Percentiles rank a stretch among this genome's conserved stretches.
These are phyloP conservation scores for Bretschneidera sinensis DNA, from an alignment of 345 rosid genomes.

Conservation along the genomic window DNA sequence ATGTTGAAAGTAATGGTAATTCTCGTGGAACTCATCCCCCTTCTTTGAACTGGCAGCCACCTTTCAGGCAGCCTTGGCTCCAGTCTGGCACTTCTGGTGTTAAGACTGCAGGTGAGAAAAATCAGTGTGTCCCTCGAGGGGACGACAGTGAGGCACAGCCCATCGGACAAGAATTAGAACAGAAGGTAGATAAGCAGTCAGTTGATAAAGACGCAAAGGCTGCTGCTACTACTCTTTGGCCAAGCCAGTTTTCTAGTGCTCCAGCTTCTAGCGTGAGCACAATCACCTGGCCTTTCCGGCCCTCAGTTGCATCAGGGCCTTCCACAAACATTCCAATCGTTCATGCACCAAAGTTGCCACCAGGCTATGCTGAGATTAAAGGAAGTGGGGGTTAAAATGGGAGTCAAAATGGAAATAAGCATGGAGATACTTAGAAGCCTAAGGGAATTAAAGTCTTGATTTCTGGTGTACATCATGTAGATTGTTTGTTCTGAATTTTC, in stretches of 20 bases:
- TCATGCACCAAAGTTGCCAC: conserved; percentile 55
- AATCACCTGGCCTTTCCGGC: conserved; percentile 56
- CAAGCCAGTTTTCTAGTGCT: conserved; percentile 39
- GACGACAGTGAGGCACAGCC: conserved; percentile 31
- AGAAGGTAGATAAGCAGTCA: conserved; percentile 38
- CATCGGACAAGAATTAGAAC: conserved; percentile 30
- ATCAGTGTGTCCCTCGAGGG: too few relatives aligned
- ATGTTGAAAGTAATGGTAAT: conserved; percentile 32
- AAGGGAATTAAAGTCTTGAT: neutral
- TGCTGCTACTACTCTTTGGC: conserved; percentile 29
- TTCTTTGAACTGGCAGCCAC: conserved; percentile 29
- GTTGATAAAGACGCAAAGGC: conserved; percentile 38
- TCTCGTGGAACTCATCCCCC: conserved; percentile 17
- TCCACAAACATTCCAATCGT: conserved; percentile 30
- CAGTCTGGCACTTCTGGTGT: conserved; percentile 39
- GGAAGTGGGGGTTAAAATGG: conserved; percentile 45
- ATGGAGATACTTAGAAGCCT: conserved; percentile 16
- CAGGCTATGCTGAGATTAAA: conserved; percentile 59
- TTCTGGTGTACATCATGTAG: neutral
- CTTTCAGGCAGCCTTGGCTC: conserved; percentile 76
- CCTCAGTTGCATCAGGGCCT: conserved; percentile 36
- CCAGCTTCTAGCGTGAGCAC: conserved; percentile 42
- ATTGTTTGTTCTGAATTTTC: neutral
- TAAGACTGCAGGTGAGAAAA: conserved; percentile 37
- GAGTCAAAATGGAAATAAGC: conserved; percentile 30